Conservation (phyloP, 2,329 filamentous ascomycete species). For the Xylogone sp. region DNA sequence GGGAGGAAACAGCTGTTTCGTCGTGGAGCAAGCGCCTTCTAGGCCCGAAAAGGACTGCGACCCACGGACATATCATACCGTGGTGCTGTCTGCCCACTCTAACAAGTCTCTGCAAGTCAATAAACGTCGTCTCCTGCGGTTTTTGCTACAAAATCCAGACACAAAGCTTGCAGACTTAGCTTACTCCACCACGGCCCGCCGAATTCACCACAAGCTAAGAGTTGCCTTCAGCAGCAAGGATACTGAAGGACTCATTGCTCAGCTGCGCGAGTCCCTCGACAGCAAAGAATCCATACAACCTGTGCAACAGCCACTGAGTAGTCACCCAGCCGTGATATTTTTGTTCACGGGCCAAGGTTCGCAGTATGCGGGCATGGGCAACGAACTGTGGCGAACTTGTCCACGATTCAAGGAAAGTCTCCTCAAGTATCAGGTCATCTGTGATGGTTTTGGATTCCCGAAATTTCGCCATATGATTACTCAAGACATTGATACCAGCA, state of each 20-base stretch:
- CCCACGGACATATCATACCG: conserved; percentile 33
- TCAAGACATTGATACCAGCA: conserved; percentile 13
- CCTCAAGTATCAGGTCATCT: conserved; percentile 2
- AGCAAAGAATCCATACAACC: too few relatives aligned
- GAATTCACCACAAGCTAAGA: conserved; percentile 53
- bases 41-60: conserved; percentile 32
- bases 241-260: conserved; percentile 24
- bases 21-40: conserved; percentile 4
- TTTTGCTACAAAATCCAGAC: conserved; percentile 1
- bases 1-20: conserved; percentile 8
- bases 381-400: conserved; percentile 44
- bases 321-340: conserved; percentile 18
- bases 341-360: conserved; percentile 19
- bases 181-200: conserved; percentile 32
- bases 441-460: conserved; percentile 4
- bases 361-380: conserved; percentile 37
- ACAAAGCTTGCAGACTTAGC: conserved; percentile 4
- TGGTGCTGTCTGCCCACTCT: conserved; percentile 42
- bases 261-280: background rate
- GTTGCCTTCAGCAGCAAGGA: conserved; percentile 41
- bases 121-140: background rate
- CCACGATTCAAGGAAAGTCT: conserved; percentile 30
- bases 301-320: conserved; percentile 1
- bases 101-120: conserved; percentile 6
- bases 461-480: conserved; percentile 36